Conservation (phyloP, 352 stramenopile genomes). For the Peronospora destructor region DNA sequence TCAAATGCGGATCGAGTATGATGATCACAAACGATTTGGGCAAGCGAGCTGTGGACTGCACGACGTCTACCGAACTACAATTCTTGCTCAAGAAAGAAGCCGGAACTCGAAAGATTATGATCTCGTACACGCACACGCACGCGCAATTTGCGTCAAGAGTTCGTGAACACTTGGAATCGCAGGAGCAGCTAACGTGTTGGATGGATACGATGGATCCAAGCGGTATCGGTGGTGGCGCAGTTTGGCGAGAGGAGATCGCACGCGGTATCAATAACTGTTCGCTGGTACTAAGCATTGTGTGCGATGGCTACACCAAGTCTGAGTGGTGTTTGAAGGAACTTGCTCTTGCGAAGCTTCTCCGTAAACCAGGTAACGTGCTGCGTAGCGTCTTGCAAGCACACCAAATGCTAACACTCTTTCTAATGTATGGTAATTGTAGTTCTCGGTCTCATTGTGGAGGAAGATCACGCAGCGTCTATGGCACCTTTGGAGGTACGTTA, state of each 20-base stretch:
- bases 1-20: constrained; percentile 67
- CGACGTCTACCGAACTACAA: constrained; percentile 67
- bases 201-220: constrained; percentile 82
- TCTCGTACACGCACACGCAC: constrained; percentile 74
- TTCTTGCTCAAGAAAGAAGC: constrained; percentile 73
- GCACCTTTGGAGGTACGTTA: constrained; percentile 22
- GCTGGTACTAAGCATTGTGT: constrained; percentile 65
- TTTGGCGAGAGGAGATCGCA: constrained; percentile 79
- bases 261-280: constrained; percentile 69
- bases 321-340: constrained; percentile 81
- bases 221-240: constrained; percentile 61
- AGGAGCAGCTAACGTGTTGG: constrained; percentile 61
- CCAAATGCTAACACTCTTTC: constrained; percentile 6
- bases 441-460: constrained; percentile 44
- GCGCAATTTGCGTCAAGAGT: constrained; percentile 52
- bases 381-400: constrained; percentile 12
- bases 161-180: constrained; percentile 53
- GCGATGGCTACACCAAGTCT: constrained; percentile 62
- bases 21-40: constrained; percentile 54
- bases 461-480: constrained; percentile 36
- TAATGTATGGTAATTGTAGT: constrained; percentile 19
- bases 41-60: constrained; percentile 71
- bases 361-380: constrained; percentile 43
- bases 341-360: constrained; percentile 61
- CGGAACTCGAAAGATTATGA: constrained; percentile 71